Conservation (phyloP, 2,329 filamentous ascomycete genomes). For the Bipolaris bicolor region DNA sequence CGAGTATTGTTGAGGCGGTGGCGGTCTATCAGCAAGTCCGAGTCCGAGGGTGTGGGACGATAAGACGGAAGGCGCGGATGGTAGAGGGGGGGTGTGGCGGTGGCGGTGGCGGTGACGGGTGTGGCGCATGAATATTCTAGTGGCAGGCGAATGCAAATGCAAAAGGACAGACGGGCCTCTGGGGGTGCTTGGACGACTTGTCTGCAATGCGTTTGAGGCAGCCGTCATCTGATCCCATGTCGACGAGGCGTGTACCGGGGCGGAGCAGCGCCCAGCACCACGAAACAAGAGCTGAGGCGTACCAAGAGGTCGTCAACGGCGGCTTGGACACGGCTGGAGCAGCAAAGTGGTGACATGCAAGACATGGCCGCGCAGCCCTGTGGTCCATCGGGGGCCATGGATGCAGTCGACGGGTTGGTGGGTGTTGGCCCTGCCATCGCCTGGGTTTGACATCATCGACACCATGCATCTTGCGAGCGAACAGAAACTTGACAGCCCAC, state of each 20-base stretch:
- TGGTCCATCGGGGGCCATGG: too few relatives aligned
- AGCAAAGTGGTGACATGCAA: constrained; percentile 1
- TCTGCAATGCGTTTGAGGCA: constrained; percentile 30
- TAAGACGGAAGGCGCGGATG: background rate
- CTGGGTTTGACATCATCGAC: constrained; percentile 32
- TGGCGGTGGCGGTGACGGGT: background rate
- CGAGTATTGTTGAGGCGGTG: background rate
- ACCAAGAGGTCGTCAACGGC: constrained; percentile 1
- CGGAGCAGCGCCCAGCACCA: background rate
- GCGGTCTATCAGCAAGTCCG: background rate
- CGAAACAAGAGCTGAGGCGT: constrained; percentile 3
- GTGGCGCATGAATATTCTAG: constrained; percentile 5
- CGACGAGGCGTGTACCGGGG: background rate
- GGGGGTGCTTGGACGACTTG: constrained; percentile 19
- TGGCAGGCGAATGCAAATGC: too few relatives aligned
- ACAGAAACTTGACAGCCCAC: constrained; percentile 20
- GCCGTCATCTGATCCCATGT: constrained; percentile 6
- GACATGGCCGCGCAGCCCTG: too few relatives aligned
- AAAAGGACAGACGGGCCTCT: background rate
- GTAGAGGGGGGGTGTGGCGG: background rate
- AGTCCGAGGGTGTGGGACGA: background rate
- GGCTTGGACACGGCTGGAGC: constrained; percentile 6
- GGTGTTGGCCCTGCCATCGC: constrained; percentile 9
- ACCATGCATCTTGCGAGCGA: constrained; percentile 3
- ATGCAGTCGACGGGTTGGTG: background rate